Base-by-base conservation (phyloP, 495 filamentous ascomycete genomes). In the Trichoderma erinaceum region DNA sequence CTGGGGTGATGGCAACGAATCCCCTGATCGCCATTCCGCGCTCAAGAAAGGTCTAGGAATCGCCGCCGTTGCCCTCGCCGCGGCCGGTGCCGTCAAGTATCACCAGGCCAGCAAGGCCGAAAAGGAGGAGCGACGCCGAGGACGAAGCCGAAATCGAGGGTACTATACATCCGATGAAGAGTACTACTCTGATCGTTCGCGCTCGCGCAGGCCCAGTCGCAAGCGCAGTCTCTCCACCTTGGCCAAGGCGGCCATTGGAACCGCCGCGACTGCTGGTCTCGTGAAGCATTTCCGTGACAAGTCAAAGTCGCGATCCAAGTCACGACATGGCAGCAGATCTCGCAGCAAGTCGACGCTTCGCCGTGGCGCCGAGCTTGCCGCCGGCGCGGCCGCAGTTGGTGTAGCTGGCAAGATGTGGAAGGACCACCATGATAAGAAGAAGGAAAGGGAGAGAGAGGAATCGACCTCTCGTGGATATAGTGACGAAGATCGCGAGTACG, bases 331-430 rank as follows among this genome's bases (percentile, higher is more conserved):
- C 68, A 88, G 85, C 70, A 80, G 84, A 27, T 66, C 50, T 21
- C 66, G 66, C 85, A 73, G 73, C 23, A 77, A 88, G 81, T 73
- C 84, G 82, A 68, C 90, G 82, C 52, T 85, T 21, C 78, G 81
- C 68, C 85, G 81, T 23, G 83, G 80, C 66, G 83, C 82, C 25
- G 82, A 83, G 74, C 87, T 96, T 50, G 85, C 86, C 16, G 92
- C 88, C 16, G 89, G 91, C 16, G 92, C 91, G 56, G 77, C 93
- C 3, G 90, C 89, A 13, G 90, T 87, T 50, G 93, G 92, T 18
- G 91, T 88, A 12, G 88, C 89, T 65, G 89, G 90, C 71, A 92
- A 91, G 50, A 74, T 96, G 16, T 96, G 93, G 74, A 92, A 97
- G 78, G 89, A 83, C 69, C 83, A 86, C 35, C 89, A 91, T 76